Evolutionary conservation across 306 rosid genomes (phyloP), one percentile per base, ranked within the genome.

Genomic region (Pyrus bretschneideri): DNA sequence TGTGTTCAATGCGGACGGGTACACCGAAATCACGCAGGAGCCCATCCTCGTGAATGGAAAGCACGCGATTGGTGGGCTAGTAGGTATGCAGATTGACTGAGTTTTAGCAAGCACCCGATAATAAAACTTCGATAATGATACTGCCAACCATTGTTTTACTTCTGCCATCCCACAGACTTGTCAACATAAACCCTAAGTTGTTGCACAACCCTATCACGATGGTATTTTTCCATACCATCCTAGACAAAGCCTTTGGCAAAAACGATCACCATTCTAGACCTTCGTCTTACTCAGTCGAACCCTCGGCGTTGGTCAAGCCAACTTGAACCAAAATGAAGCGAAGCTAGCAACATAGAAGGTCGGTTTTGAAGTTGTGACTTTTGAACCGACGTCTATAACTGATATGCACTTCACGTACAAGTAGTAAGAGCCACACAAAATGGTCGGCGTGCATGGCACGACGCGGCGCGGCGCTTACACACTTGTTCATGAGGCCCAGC

Each of bases 41-140:
- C 11, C 79, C 1, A 69, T 88, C 57, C 77, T 87, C 1, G 87
- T 84, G 51, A 64, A 23, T 84, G 87, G 0, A 73, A 78, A 44
- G 81, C 86, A 11, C 85, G 73, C 35, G 80, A 81, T 75, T 84
- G 92, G 87, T 84, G 95, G 92, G 31, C 74, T 12, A 55, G 25
- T 0, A 88, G 81, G 68, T 86, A 86, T 45, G 25, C 51, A 42
- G 46, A 68, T 9, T 54, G 88, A 31, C 59, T 88, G 8, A 14
- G 17, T 5, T 75, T 86, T 8, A 81, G 80, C 60, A 79, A 83
- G 65, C 79, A 86, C 83, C 78, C 70, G 3, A 86, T 86, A 9
- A 42, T 88, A 67, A 33, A 78, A 75, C 72, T 86, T 86, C 3
- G 85, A 84, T 54, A 85, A 86, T 10, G 90, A 84, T 17, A 86